phyloP scores from a whole-genome alignment of 2,329 filamentous ascomycete species.

The Paramyrothecium roridum region DNA sequence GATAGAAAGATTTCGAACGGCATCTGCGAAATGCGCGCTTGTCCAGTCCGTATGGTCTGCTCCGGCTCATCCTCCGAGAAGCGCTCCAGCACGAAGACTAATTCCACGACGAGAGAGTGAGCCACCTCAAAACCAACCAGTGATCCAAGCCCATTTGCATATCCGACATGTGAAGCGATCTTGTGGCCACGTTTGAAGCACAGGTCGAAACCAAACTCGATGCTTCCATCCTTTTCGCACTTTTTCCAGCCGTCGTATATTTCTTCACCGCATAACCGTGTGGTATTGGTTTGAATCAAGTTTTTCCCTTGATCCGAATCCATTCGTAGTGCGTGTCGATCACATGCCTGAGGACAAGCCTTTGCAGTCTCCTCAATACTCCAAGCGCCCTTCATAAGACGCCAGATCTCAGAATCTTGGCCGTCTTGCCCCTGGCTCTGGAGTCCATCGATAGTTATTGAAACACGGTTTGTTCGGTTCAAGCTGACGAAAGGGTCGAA shows the following conservation, averaged over 20 bases:
- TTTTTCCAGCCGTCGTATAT: not conserved
- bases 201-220: not conserved
- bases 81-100: not conserved
- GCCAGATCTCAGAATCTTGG: not conserved
- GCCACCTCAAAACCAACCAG: not conserved
- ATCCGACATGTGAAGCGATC: not conserved
- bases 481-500: not conserved
- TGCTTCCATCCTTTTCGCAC: not conserved
- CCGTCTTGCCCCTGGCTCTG: not conserved
- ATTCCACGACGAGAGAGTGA: not conserved
- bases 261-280: not conserved
- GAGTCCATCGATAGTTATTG: not conserved
- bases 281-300: not conserved
- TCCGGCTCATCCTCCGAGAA: not conserved
- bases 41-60: not conserved
- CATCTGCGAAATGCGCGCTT: not conserved
- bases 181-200: not conserved
- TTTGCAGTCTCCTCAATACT: not conserved
- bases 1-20: not conserved
- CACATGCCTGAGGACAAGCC: not conserved
- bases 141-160: not conserved
- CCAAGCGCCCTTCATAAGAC: not conserved
- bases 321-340: not conserved
- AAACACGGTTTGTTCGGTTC: not conserved
- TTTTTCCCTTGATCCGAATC: not conserved